phyloP scores from a whole-genome alignment of 2,329 filamentous ascomycete species.

The Claviceps monticola region DNA sequence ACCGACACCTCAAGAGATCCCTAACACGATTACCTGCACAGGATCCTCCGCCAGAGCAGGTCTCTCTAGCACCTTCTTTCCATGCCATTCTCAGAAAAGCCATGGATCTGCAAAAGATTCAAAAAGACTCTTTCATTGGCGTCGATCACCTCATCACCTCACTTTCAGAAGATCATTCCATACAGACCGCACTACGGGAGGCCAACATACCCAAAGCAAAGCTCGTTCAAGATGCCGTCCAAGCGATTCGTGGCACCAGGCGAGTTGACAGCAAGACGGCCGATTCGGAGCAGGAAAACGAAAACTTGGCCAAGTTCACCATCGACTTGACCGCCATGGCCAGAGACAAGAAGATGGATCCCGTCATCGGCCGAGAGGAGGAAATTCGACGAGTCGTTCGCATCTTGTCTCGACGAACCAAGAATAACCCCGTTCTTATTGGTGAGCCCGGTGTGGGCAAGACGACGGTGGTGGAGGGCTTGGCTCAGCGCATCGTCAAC shows the following conservation, averaged over 20 bases:
- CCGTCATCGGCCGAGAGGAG: constrained; percentile 91
- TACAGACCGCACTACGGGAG: constrained; percentile 65
- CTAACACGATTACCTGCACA: constrained; percentile 87
- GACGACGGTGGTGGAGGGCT: constrained; percentile 91
- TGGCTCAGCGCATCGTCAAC: constrained; percentile 92
- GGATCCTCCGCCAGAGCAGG: constrained; percentile 82
- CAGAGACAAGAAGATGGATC: constrained; percentile 92
- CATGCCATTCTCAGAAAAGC: constrained; percentile 71
- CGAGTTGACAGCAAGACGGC: constrained; percentile 93
- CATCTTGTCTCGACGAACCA: constrained; percentile 83
- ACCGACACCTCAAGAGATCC: constrained; percentile 79
- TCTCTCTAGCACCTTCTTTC: constrained; percentile 71
- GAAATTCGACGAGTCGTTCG: constrained; percentile 86
- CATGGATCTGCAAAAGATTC: constrained; percentile 85
- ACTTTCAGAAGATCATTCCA: constrained; percentile 61
- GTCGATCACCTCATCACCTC: constrained; percentile 88
- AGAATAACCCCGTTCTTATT: constrained; percentile 97
- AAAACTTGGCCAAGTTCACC: constrained; percentile 95
- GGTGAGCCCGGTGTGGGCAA: constrained; percentile 97
- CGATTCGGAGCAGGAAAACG: constrained; percentile 81
- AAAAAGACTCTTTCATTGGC: constrained; percentile 90
- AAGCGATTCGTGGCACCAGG: constrained; percentile 82
- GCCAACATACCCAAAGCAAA: constrained; percentile 86
- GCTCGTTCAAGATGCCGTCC: constrained; percentile 78
- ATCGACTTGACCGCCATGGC: constrained; percentile 97